Base-by-base conservation (phyloP, 169 alveolate genomes). In the Neospora caninum region DNA sequence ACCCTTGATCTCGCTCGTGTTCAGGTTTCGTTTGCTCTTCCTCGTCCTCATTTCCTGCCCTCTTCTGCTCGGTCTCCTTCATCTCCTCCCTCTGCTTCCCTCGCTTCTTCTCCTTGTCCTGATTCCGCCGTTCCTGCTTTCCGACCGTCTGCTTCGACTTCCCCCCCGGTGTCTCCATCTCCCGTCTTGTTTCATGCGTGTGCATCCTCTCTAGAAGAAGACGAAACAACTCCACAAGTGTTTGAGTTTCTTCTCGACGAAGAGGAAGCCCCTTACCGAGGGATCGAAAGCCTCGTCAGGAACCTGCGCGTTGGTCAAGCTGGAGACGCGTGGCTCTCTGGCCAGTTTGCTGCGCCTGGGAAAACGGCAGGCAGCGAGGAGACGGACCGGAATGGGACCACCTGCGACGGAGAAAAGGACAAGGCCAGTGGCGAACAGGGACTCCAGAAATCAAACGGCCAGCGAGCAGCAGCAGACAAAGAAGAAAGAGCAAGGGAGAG, bases 291-390 rank as follows among this genome's bases (percentile, higher is more conserved):
- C 43, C 87, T 78, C 45, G 43, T 20, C 29, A 22, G 87, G 31
- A 22, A 34, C 87, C 27, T 78, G 87, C 87, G 87, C 53, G 87
- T 78, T 20, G 87, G 87, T 34, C 53, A 78, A 38, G 45, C 45
- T 22, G 87, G 53, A 78, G 87, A 78, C 34, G 87, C 87, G 7
- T 78, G 87, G 87, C 45, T 78, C 53, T 78, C 87, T 16, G 87
- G 87, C 20, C 31, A 18, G 34, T 78, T 78, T 34, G 87, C 45
- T 34, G 87, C 18, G 20, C 87, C 87, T 34, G 45, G 87, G 4
- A 18, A 78, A 34, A 78, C 53, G 43, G 53, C 45, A 34, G 41
- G 45, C 45, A 78, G 4, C 45, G 45, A 45, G 4, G 45, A 78
- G 31, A 78, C 41, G 49, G 45, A 34, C 25, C 29, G 6, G 87